phyloP scores from a whole-genome alignment of 1,139 yeast genomes.

The Zygoascus meyerae region DNA sequence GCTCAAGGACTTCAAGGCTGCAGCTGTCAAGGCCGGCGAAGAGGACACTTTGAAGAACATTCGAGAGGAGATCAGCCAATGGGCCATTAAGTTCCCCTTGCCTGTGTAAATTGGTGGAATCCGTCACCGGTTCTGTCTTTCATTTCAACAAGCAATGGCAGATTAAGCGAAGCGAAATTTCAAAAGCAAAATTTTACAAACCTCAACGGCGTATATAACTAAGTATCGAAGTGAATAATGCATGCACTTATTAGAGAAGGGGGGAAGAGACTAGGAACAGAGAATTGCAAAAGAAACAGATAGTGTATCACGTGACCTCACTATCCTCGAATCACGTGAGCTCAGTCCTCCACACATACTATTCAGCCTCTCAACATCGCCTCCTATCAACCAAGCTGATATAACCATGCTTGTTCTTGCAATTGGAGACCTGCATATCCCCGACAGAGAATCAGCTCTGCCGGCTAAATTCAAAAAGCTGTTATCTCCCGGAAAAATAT shows the following conservation, averaged over 20 bases:
- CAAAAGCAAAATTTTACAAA: too few relatives aligned
- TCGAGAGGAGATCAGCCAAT: slow-evolving; percentile 72
- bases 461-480: slow-evolving; percentile 55
- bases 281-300: too few relatives aligned
- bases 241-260: too few relatives aligned
- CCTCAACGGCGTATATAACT: too few relatives aligned
- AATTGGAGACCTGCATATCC: slow-evolving; percentile 84
- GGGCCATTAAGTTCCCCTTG: slow-evolving; percentile 95
- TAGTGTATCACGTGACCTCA: not conserved
- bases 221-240: too few relatives aligned
- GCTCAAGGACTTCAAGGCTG: slow-evolving; percentile 84
- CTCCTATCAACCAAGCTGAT: not conserved
- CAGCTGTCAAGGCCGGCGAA: slow-evolving; percentile 63
- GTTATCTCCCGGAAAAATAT: slow-evolving; percentile 72
- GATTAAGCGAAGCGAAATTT: slow-evolving; percentile 2
- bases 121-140: too few relatives aligned
- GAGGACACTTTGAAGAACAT: slow-evolving; percentile 60
- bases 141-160: too few relatives aligned
- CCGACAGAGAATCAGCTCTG: slow-evolving; percentile 57
- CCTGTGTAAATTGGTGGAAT: slow-evolving; percentile 39
- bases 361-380: not conserved
- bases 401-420: slow-evolving; percentile 71
- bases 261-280: too few relatives aligned
- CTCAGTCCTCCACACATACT: too few relatives aligned
- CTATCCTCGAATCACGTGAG: too few relatives aligned